Evolutionary conservation across 2,329 filamentous ascomycete genomes (phyloP), one percentile per base, ranked within the genome.

Genomic region (Cercospora zeina): DNA sequence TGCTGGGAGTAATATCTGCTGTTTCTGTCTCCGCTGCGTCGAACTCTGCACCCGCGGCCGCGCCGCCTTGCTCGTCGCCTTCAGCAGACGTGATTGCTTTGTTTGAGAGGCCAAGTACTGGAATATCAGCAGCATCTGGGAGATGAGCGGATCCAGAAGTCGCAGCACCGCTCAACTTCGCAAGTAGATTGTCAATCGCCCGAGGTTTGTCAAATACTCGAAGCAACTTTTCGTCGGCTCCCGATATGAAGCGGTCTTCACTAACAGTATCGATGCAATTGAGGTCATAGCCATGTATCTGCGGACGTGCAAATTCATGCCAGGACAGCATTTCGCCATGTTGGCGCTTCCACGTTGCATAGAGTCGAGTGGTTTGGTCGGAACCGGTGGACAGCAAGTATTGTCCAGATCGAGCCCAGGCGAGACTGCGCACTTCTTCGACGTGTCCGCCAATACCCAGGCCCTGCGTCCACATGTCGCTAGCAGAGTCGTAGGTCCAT

Each of bases 271-370:
- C 89, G 66, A 97, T 87, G 75, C 95, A 97, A 79, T 97, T 99
- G 59, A 99, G 83, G 75, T 99, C 93, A 75, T 99, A 99, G 37
- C 95, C 95, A 74, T 99, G 95, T 67, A 99, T 99, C 75, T 99
- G 95, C 3, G 95, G 95, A 54, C 95, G 83, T 0, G 93, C 89
- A 80, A 97, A 92, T 75, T 99, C 95, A 76, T 97, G 93, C 95
- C 95, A 99, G 10, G 91, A 91, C 42, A 45, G 60, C 65, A 59
- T 4, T 39, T 36, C 45, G 11, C 69, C 71, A 2, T 72, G 70
- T 1, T 75, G 64, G 31, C 81, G 80, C 63, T 82, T 83, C 95
- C 93, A 97, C 71, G 87, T 80, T 1, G 91, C 89, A 74, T 93
- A 91, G 19, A 97, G 82, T 54, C 95, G 84, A 2, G 93, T 96